Evolutionary conservation across 306 rosid genomes (phyloP).

Genomic region (Vachellia collinsii): DNA sequence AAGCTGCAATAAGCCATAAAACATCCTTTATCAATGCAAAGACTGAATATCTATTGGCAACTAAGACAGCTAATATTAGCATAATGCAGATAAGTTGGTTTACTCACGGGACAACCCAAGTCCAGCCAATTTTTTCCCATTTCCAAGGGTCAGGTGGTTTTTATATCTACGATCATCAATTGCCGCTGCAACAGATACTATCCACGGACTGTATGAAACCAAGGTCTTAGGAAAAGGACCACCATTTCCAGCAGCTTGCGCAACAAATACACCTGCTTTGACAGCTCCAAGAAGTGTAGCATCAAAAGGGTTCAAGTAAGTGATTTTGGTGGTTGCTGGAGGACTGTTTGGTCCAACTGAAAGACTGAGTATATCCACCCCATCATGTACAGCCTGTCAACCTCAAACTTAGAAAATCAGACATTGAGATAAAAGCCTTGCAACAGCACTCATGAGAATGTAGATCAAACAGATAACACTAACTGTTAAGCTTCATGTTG

Average conservation of each 20-base stretch:
- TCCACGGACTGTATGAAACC: slow-evolving; percentile 99
- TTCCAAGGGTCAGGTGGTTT: slow-evolving; percentile 86
- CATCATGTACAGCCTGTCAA: slow-evolving; percentile 96
- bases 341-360: slow-evolving; percentile 99
- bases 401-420: slow-evolving; percentile 34
- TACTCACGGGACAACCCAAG: slow-evolving; percentile 94
- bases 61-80: slow-evolving; percentile 17
- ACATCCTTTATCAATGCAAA: slow-evolving; percentile 23
- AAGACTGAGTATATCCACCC: slow-evolving; percentile 97
- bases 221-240: slow-evolving; percentile 96
- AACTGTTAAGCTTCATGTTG: slow-evolving; percentile 19
- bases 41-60: slow-evolving; percentile 30
- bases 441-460: background rate
- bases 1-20: slow-evolving; percentile 61
- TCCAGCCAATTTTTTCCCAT: slow-evolving; percentile 88
- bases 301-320: slow-evolving; percentile 93
- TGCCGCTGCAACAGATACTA: slow-evolving; percentile 93
- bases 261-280: slow-evolving; percentile 99
- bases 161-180: slow-evolving; percentile 99
- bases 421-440: slow-evolving; percentile 13
- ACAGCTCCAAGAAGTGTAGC: slow-evolving; percentile 98
- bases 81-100: slow-evolving; percentile 28
- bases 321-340: slow-evolving; percentile 84
- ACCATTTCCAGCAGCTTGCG: slow-evolving; percentile 98
- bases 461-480: slow-evolving; percentile 12